These are phyloP conservation scores for Chytriomyces sp. DNA, from an alignment of 192 early-diverging fungal species.

Conservation along the genomic window DNA sequence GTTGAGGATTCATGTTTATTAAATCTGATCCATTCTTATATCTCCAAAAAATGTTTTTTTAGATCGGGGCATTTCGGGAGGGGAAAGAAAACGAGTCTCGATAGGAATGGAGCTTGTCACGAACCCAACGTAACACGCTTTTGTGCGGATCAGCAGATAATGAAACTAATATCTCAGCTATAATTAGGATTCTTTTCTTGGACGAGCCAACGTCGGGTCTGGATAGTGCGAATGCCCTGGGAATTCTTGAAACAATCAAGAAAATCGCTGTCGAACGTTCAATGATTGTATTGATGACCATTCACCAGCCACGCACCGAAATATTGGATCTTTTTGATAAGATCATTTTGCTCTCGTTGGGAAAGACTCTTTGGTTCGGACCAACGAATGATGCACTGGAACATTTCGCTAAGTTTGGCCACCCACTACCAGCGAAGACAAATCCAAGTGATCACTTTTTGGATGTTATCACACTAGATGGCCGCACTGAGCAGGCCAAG, in stretches of 20 bases:
- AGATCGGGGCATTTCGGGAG: slow-evolving; percentile 54
- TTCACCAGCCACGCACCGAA: slow-evolving; percentile 75
- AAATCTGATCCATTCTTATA: background rate
- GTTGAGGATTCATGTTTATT: slow-evolving; percentile 16
- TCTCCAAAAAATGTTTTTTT: slow-evolving; percentile 33
- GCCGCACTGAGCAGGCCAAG: slow-evolving; percentile 19
- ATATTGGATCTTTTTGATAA: slow-evolving; percentile 79
- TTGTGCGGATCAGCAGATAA: slow-evolving; percentile 55
- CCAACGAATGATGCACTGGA: slow-evolving; percentile 28
- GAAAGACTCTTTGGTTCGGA: slow-evolving; percentile 56
- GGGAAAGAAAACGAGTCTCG: slow-evolving; percentile 48
- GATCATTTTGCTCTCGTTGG: slow-evolving; percentile 69
- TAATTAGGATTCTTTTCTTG: slow-evolving; percentile 21
- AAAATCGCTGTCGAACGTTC: slow-evolving; percentile 53
- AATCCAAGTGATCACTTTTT: slow-evolving; percentile 49
- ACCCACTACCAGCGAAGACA: slow-evolving; percentile 42
- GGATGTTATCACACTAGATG: slow-evolving; percentile 35
- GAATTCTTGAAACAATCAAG: slow-evolving; percentile 62
- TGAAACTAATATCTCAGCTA: no score
- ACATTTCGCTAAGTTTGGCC: slow-evolving; percentile 46
- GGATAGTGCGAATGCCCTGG: slow-evolving; percentile 63
- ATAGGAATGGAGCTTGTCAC: slow-evolving; percentile 49
- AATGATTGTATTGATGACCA: slow-evolving; percentile 72
- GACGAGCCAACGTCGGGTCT: slow-evolving; percentile 57
- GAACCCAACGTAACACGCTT: slow-evolving; percentile 26